Base-by-base conservation (phyloP, 768 basidiomycete genomes). In the Artomyces pyxidatus region DNA sequence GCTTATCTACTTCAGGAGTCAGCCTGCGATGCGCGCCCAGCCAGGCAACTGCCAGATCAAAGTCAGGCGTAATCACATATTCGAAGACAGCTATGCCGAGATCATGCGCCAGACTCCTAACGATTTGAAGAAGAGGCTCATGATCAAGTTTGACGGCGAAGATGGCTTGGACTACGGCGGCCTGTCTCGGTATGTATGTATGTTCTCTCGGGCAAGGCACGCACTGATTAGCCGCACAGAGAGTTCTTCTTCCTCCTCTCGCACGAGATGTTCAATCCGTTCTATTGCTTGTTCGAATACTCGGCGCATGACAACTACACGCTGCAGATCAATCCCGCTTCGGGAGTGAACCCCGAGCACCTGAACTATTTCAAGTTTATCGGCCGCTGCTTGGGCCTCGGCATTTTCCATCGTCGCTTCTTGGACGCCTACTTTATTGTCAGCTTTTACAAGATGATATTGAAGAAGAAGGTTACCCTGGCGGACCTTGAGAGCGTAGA, bases 291-390 rank as follows among this genome's bases (percentile, higher is more conserved):
- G 10, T 99, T 99, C 70, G 96, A 99, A 70, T 99, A 99, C 68
- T 98, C 96, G 1, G 96, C 96, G 17, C 95, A 97, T 71, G 96
- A 98, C 75, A 98, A 99, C 69, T 99, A 99, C 65, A 98, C 96
- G 9, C 84, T 99, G 25, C 96, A 99, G 68, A 98, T 99, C 68
- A 98, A 98, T 69, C 95, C 95, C 11, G 93, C 92, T 9, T 96
- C 93, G 28, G 90, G 90, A 37, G 91, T 99, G 58, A 99, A 99
- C 66, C 96, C 96, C 0, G 96, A 99, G 68, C 96, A 99, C 69
- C 69, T 99, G 64, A 98, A 98, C 72, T 99, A 98, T 72, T 98
- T 98, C 86, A 97, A 98, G 71, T 98, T 99, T 68, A 98, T 99
- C 56, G 96, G 96, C 8, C 83, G 96, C 29, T 90, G 88, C 61